Conservation (phyloP, 2,329 filamentous ascomycete species). For the Claviceps paspali region DNA sequence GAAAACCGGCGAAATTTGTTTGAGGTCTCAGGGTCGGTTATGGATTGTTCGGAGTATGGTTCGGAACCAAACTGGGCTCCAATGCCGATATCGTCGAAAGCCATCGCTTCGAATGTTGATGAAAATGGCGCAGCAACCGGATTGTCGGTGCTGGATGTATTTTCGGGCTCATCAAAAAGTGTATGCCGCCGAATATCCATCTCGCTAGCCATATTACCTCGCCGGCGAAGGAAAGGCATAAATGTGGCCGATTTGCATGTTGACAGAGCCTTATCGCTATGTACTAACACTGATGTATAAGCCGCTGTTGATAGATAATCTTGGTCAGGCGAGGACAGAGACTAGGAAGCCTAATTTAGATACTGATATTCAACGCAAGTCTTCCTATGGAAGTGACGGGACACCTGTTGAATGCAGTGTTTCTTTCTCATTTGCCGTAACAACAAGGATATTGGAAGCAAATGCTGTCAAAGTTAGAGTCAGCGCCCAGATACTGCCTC, state of each 20-base stretch:
- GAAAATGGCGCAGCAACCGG: constrained; percentile 5
- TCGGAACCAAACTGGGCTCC: constrained; percentile 12
- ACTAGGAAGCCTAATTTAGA: background rate
- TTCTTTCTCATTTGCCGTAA: background rate
- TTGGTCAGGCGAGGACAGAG: background rate
- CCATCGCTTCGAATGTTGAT: constrained; percentile 5
- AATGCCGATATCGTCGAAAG: constrained; percentile 6
- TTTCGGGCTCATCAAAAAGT: constrained; percentile 17
- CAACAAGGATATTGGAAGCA: background rate
- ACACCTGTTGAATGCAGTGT: background rate
- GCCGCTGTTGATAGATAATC: background rate
- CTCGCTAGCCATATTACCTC: constrained; percentile 44
- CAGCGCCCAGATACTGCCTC: background rate
- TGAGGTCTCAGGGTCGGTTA: constrained; percentile 19
- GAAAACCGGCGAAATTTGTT: constrained; percentile 47
- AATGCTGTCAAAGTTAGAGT: background rate
- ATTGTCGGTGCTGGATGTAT: constrained; percentile 13
- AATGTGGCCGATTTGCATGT: constrained; percentile 23
- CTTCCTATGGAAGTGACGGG: background rate
- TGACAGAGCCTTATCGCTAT: constrained; percentile 8
- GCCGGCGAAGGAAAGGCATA: constrained; percentile 48
- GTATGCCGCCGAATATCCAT: constrained; percentile 41
- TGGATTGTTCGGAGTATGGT: constrained; percentile 14
- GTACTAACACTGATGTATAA: background rate
- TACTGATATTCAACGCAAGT: background rate